These are phyloP conservation scores for Dictyostelium firmibasis DNA, from an alignment of 78 protist genomes.

Conservation along the genomic window DNA sequence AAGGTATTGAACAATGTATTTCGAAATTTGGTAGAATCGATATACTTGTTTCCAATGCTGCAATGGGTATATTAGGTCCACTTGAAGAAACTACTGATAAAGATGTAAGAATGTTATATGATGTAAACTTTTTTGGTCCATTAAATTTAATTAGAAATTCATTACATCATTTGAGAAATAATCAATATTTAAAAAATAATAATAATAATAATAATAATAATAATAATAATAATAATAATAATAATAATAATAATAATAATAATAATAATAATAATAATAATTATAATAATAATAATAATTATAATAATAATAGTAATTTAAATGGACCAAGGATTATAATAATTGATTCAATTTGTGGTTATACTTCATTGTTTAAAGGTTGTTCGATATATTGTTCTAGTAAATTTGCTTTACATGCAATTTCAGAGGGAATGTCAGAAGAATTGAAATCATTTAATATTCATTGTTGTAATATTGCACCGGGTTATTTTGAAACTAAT, in stretches of 20 bases:
- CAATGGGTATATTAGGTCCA: background rate
- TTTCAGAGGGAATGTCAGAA: background rate
- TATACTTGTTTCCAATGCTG: slow-evolving; percentile 21
- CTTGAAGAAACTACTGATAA: background rate
- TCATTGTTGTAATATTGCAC: background rate
- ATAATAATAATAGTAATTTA: background rate
- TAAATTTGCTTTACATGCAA: slow-evolving; percentile 43
- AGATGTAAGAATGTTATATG: background rate
- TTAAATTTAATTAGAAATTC: slow-evolving; percentile 10
- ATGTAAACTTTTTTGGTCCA: slow-evolving; percentile 11
- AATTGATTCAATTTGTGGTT: slow-evolving; percentile 22
- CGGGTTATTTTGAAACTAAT: background rate
- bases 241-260: too few species aligned
- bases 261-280: too few species aligned
- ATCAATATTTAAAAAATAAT: background rate
- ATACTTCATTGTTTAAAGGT: background rate
- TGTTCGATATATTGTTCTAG: background rate
- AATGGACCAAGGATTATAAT: background rate
- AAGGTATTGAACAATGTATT: background rate
- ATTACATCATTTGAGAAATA: slow-evolving; percentile 7
- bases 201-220: background rate
- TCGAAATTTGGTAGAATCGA: slow-evolving; percentile 3
- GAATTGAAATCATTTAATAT: slow-evolving; percentile 26
- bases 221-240: too few species aligned
- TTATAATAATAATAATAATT: too few species aligned